Percentiles rank a stretch among this genome's conserved stretches.
Evolutionary conservation across 176 grass and related monocot species (phyloP).

Genomic region (Ensete glaucum): DNA sequence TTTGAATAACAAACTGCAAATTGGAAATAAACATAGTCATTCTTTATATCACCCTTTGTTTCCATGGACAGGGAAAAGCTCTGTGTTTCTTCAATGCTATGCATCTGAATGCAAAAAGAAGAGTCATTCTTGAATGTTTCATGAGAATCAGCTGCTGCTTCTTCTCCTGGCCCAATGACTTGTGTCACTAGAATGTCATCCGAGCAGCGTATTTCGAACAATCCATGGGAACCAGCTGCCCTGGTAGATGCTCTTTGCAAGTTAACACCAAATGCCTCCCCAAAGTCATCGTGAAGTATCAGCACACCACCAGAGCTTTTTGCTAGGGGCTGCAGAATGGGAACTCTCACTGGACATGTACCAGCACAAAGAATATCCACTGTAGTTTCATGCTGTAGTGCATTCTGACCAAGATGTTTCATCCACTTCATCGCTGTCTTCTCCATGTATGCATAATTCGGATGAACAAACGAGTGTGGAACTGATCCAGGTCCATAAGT

Average conservation of each 20-base stretch:
- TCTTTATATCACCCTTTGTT: constrained; percentile 68
- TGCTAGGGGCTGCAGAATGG: constrained; percentile 75
- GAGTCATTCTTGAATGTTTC: constrained; percentile 86
- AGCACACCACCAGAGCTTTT: constrained; percentile 88
- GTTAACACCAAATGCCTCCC: constrained; percentile 95
- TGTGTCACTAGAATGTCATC: constrained; percentile 89
- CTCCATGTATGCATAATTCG: constrained; percentile 97
- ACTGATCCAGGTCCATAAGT: constrained; percentile 90
- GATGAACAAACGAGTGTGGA: constrained; percentile 67
- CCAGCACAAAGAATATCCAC: constrained; percentile 93
- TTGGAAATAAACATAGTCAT: constrained; percentile 86
- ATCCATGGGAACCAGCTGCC: constrained; percentile 72
- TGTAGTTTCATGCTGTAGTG: constrained; percentile 57
- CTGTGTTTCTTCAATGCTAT: constrained; percentile 84
- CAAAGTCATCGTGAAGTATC: constrained; percentile 98
- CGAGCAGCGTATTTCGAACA: constrained; percentile 89
- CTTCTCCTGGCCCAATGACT: constrained; percentile 94
- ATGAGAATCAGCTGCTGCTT: constrained; percentile 77
- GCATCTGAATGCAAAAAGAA: constrained; percentile 88
- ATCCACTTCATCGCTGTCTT: constrained; percentile 81
- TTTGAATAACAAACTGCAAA: constrained; percentile 84
- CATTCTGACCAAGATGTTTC: constrained; percentile 79
- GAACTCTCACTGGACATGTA: constrained; percentile 74
- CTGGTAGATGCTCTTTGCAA: constrained; percentile 82
- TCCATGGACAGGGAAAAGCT: constrained; percentile 95